These are phyloP conservation scores for Yarrowia galli DNA, from an alignment of 1,139 yeast genomes.

Conservation along the genomic window DNA sequence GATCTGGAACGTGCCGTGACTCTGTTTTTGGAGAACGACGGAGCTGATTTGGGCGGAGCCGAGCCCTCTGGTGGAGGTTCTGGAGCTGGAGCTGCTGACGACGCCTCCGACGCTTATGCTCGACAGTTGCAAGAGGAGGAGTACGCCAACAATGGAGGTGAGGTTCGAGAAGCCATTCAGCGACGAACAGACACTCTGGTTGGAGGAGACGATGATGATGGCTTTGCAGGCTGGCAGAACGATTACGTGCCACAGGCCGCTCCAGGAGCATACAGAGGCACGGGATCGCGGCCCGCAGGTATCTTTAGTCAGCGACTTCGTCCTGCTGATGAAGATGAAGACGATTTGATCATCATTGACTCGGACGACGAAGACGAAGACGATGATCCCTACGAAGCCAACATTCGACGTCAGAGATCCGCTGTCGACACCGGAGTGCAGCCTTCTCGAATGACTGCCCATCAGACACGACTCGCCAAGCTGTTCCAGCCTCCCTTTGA, in stretches of 20 bases:
- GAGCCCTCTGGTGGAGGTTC: slow-evolving; percentile 12
- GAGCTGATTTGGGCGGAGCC: slow-evolving; percentile 54
- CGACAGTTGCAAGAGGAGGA: slow-evolving; percentile 71
- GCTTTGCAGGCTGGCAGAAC: slow-evolving; percentile 37
- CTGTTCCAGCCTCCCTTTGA: slow-evolving; percentile 92
- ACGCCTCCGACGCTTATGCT: slow-evolving; percentile 55
- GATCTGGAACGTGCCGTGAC: slow-evolving; percentile 87
- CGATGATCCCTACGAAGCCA: slow-evolving; percentile 39
- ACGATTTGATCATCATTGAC: slow-evolving; percentile 42
- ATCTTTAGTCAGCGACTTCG: slow-evolving; percentile 60
- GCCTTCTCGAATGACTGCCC: slow-evolving; percentile 56
- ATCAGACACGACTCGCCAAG: slow-evolving; percentile 76
- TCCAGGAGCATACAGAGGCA: slow-evolving; percentile 16
- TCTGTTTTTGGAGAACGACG: slow-evolving; percentile 74
- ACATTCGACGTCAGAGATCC: not conserved
- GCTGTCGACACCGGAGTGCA: slow-evolving; percentile 44
- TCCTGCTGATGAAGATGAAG: slow-evolving; percentile 43
- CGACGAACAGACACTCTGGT: slow-evolving; percentile 84
- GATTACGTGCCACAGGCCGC: slow-evolving; percentile 40
- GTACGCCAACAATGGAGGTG: slow-evolving; percentile 49
- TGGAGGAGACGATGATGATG: slow-evolving; percentile 50
- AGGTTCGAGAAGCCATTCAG: slow-evolving; percentile 79
- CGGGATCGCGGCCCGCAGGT: slow-evolving; percentile 42
- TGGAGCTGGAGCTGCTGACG: not conserved
- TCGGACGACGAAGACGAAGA: slow-evolving; percentile 45